phyloP scores from a whole-genome alignment of 805 yeast species.

The Komagataella kurtzmanii region DNA sequence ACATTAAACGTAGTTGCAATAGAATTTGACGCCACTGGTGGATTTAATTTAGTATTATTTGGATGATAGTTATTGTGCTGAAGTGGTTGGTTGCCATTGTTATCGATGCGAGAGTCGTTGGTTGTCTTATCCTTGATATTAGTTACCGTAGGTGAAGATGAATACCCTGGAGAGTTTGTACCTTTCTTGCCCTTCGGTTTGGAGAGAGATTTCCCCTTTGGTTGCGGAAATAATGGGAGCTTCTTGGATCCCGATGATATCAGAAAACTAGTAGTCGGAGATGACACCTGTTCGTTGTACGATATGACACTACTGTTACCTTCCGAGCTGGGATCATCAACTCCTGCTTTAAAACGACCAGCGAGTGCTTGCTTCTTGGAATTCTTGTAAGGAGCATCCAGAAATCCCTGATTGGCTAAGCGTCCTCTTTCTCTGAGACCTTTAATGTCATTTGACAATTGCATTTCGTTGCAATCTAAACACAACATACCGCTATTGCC shows the following conservation, averaged over 20 bases:
- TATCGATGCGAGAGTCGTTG: background rate
- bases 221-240: background rate
- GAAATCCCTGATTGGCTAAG: slow-evolving; percentile 17
- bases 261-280: background rate
- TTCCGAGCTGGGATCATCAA: background rate
- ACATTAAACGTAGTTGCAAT: background rate
- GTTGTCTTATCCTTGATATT: background rate
- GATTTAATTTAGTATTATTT: too few species aligned
- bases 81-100: background rate
- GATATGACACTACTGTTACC: background rate
- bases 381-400: slow-evolving; percentile 16
- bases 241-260: background rate
- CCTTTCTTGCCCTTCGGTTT: background rate
- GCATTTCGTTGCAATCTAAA: slow-evolving; percentile 12
- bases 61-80: background rate
- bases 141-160: background rate
- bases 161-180: background rate
- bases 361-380: background rate
- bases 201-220: background rate
- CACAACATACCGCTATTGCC: slow-evolving; percentile 22
- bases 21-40: background rate
- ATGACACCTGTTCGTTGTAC: background rate
- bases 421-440: slow-evolving; percentile 17
- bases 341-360: background rate
- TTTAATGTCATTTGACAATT: slow-evolving; percentile 10